A percentile compares a stretch with the other conserved stretches of the same genome.
Evolutionary conservation across 331 rosid genomes (phyloP).

Genomic region (Quercus phellos): DNA sequence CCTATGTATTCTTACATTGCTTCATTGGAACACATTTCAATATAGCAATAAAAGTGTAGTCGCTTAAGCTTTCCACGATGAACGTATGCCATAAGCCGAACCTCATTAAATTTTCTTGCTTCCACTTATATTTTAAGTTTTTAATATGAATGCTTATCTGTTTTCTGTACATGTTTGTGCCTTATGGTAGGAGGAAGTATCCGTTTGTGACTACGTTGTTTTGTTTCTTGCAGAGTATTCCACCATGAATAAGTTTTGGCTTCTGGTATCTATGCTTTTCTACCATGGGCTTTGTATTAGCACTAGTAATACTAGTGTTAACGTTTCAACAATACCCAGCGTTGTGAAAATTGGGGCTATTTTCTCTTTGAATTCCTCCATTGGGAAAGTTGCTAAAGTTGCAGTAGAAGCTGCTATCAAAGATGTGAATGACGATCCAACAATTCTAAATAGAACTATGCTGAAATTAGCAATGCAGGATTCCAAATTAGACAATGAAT

Average conservation of each 20-base stretch:
- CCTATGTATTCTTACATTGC: no score
- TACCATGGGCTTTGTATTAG: conserved; percentile 28
- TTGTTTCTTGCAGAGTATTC: not conserved
- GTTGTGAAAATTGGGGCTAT: conserved; percentile 57
- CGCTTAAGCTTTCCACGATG: no score
- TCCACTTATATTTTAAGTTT: no score
- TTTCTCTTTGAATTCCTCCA: conserved; percentile 39
- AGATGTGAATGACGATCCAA: conserved; percentile 66
- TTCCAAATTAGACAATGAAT: conserved; percentile 51
- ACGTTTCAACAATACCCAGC: conserved; percentile 37
- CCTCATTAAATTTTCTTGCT: no score
- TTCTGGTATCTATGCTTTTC: conserved; percentile 38
- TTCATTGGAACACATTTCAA: no score
- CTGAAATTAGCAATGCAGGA: conserved; percentile 48
- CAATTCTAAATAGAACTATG: conserved; percentile 48
- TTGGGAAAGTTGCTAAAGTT: conserved; percentile 45
- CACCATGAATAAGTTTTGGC: conserved; percentile 43
- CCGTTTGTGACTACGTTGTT: not conserved
- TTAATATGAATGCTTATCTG: no score
- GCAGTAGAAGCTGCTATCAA: conserved; percentile 55
- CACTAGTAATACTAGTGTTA: conserved; percentile 14
- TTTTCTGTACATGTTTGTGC: not conserved
- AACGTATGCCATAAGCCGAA: no score
- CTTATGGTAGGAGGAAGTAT: not conserved
- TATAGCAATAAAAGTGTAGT: no score